phyloP scores from a whole-genome alignment of 768 basidiomycete genomes.

The Lentinula sp. region DNA sequence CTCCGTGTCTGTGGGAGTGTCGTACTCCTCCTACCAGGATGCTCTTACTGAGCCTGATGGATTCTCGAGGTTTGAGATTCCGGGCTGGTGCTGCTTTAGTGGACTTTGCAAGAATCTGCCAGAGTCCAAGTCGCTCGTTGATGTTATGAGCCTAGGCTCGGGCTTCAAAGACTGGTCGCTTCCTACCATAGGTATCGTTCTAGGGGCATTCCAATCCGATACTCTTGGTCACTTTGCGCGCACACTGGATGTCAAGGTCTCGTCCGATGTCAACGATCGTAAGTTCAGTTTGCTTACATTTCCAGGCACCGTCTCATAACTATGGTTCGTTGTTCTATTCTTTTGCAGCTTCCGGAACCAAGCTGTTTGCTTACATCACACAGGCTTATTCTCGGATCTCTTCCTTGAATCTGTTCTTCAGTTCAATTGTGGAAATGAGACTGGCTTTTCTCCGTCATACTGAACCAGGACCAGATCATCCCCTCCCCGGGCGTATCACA shows the following conservation, averaged over 20 bases:
- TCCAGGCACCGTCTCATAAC: not conserved
- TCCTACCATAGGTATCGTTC: not conserved
- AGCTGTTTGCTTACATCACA: not conserved
- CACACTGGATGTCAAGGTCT: not conserved
- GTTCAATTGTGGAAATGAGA: not conserved
- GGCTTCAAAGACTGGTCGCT: not conserved
- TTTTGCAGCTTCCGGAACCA: not conserved
- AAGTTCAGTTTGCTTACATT: not conserved
- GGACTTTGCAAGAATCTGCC: not conserved
- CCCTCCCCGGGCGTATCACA: not conserved
- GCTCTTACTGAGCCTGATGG: not conserved
- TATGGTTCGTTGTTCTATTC: not conserved
- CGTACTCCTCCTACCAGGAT: not conserved
- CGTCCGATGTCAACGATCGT: not conserved
- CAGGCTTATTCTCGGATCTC: not conserved
- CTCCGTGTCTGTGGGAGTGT: not conserved
- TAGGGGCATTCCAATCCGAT: not conserved
- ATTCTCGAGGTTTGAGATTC: not conserved
- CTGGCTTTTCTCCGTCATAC: not conserved
- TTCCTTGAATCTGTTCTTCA: not conserved
- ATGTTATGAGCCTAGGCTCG: not conserved
- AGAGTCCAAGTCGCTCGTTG: not conserved
- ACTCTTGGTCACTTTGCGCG: not conserved
- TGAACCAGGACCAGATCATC: not conserved
- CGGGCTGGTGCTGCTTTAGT: not conserved